Base-by-base conservation (phyloP, 129 eudicot species). In the Flaveria brownii region DNA sequence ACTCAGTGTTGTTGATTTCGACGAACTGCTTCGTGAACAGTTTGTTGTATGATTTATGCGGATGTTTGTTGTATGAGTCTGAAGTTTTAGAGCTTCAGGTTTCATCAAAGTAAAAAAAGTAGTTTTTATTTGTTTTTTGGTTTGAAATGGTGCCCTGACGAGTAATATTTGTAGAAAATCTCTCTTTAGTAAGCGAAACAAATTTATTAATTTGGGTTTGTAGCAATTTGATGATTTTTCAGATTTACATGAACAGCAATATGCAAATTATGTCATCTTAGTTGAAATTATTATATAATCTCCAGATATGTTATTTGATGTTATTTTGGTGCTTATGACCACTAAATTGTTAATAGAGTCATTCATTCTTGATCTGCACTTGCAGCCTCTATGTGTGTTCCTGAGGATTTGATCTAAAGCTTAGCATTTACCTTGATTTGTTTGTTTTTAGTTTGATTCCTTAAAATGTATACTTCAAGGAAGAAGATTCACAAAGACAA, bases 401-500 rank as follows among this genome's bases (percentile, higher is more conserved):
- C 36, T 16, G 36, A 14, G 26, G 14, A n/a, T 65, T 36, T 9
- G 26, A 36, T 16, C 7, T 64, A 30, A 30, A 39, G 15, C 16
- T 7, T 65, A 7, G 11, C 15, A 12, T 23, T 60, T 23, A 60
- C 1, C 3, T 30, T 8, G 18, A 2, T 39, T 65, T 47, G 6
- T 11, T 20, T 46, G 1, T 23, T 12, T 70, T 60, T 54, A 55
- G 54, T 18, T 69, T 76, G 84, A 55, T 41, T 68, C 68, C 5
- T 59, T 70, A 88, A 84, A 77, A 91, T 91, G 97, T 91, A 72
- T 84, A 91, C 96, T 15, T 82, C 97, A 56, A 72, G 73, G 76
- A 90, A 85, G 88, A 91, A 91, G 84, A 91, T 91, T 43, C 95
- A 86, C 69, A 88, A 91, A 77, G 96, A 87, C 72, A 89, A 88